phyloP scores from a whole-genome alignment of 1,284 basidiomycete genomes.

The Ceratobasidium sp. region DNA sequence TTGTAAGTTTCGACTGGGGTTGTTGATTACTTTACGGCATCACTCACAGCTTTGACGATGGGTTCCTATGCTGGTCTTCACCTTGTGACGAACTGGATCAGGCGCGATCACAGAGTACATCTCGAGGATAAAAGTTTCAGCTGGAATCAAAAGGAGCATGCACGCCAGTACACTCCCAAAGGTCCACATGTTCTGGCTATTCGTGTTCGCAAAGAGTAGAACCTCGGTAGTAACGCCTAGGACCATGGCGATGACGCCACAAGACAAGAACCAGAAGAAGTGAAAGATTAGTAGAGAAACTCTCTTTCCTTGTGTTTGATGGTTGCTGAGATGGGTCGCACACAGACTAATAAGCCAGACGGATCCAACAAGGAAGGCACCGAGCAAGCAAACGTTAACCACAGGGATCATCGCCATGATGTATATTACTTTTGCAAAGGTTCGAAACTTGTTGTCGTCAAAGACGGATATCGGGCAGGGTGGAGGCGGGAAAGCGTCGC shows the following conservation, averaged over 20 bases:
- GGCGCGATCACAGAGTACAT: slow-evolving; percentile 23
- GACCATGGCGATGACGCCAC: slow-evolving; percentile 12
- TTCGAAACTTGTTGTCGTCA: slow-evolving; percentile 21
- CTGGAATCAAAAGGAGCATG: slow-evolving; percentile 27
- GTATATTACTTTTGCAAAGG: slow-evolving; percentile 33
- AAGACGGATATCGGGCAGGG: slow-evolving; percentile 28
- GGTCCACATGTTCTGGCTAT: slow-evolving; percentile 37
- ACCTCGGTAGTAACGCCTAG: slow-evolving; percentile 26
- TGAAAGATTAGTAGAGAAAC: slow-evolving; percentile 26
- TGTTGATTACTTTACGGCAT: too few species aligned
- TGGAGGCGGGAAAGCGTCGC: slow-evolving; percentile 18
- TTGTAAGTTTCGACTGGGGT: too few species aligned
- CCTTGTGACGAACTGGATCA: not conserved
- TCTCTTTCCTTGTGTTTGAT: not conserved
- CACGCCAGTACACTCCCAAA: slow-evolving; percentile 36
- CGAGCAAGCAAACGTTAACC: slow-evolving; percentile 15
- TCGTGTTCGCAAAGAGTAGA: slow-evolving; percentile 25
- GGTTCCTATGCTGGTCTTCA: slow-evolving; percentile 20
- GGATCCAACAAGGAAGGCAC: slow-evolving; percentile 19
- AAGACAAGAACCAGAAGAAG: slow-evolving; percentile 40
- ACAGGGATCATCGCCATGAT: slow-evolving; percentile 38
- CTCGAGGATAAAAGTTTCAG: slow-evolving; percentile 32
- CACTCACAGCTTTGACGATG: slow-evolving; percentile 11
- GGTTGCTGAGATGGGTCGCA: slow-evolving; percentile 23
- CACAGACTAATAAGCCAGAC: slow-evolving; percentile 32